Percentiles rank a stretch among this genome's conserved stretches.
phyloP scores from a whole-genome alignment of 805 yeast species.

The Nakazawaea anatomiae region DNA sequence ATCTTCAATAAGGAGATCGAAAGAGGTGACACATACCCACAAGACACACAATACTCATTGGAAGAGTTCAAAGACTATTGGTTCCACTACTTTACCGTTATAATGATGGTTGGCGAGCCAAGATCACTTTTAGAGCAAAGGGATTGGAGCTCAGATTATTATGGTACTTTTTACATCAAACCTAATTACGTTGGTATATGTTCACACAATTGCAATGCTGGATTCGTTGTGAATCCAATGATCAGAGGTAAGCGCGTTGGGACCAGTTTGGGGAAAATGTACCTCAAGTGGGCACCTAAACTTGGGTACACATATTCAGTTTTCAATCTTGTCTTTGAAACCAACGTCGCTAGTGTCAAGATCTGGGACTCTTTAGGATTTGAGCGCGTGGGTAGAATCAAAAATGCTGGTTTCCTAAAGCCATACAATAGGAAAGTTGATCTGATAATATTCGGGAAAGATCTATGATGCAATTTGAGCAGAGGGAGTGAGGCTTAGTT shows the following conservation, averaged over 20 bases:
- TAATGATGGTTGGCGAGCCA: constrained; percentile 44
- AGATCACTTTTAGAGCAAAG: constrained; percentile 12
- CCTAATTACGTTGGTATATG: constrained; percentile 86
- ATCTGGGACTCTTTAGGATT: constrained; percentile 87
- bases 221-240: constrained; percentile 60
- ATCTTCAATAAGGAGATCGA: constrained; percentile 63
- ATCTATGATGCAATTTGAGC: constrained; percentile 22
- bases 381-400: constrained; percentile 68
- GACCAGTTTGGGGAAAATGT: constrained; percentile 57
- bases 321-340: constrained; percentile 80
- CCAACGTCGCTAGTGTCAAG: constrained; percentile 66
- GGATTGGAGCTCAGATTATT: constrained; percentile 32
- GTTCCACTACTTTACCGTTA: constrained; percentile 61
- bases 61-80: constrained; percentile 60
- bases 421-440: constrained; percentile 62
- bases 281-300: constrained; percentile 66
- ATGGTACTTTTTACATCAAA: constrained; percentile 77
- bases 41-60: constrained; percentile 30
- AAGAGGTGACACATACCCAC: constrained; percentile 75
- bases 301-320: constrained; percentile 80
- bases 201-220: constrained; percentile 84
- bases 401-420: constrained; percentile 67
- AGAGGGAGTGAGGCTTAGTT: no score
- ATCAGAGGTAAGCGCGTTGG: constrained; percentile 64
- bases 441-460: constrained; percentile 74